Conservation (phyloP, 345 rosid species). For the Moricandia arvensis region DNA sequence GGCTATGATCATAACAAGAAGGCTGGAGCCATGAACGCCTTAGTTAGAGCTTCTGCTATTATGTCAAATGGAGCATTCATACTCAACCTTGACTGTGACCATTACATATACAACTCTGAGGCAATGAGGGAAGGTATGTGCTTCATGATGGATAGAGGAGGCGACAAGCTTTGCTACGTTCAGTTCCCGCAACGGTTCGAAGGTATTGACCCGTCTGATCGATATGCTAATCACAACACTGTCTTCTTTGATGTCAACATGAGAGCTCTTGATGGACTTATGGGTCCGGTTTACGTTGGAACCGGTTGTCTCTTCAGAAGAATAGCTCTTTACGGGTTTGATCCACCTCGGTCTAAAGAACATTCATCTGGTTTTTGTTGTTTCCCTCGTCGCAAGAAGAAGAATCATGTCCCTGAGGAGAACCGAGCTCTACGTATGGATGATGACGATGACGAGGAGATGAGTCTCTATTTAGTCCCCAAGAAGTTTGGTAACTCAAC, state of each 20-base stretch:
- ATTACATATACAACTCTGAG: conserved; percentile 92
- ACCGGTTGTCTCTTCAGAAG: conserved; percentile 97
- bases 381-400: conserved; percentile 57
- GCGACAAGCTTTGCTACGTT: conserved; percentile 87
- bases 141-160: conserved; percentile 99
- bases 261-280: conserved; percentile 98
- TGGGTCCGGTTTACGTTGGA: conserved; percentile 98
- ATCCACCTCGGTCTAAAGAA: conserved; percentile 84
- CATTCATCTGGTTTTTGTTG: conserved; percentile 65
- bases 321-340: conserved; percentile 88
- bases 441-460: conserved; percentile 84
- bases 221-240: conserved; percentile 96
- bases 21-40: conserved; percentile 99
- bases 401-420: conserved; percentile 60
- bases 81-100: conserved; percentile 97
- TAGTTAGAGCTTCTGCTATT: conserved; percentile 95
- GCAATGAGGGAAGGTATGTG: conserved; percentile 99
- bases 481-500: conserved; percentile 88
- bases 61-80: conserved; percentile 98
- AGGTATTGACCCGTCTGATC: conserved; percentile 97
- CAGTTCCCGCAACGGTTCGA: conserved; percentile 98
- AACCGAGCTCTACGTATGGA: conserved; percentile 78
- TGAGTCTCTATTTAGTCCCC: conserved; percentile 66
- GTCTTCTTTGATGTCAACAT: conserved; percentile 98
- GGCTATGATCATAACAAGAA: conserved; percentile 99